Conservation (phyloP, 2,329 filamentous ascomycete species). For the Fusarium sp. region DNA sequence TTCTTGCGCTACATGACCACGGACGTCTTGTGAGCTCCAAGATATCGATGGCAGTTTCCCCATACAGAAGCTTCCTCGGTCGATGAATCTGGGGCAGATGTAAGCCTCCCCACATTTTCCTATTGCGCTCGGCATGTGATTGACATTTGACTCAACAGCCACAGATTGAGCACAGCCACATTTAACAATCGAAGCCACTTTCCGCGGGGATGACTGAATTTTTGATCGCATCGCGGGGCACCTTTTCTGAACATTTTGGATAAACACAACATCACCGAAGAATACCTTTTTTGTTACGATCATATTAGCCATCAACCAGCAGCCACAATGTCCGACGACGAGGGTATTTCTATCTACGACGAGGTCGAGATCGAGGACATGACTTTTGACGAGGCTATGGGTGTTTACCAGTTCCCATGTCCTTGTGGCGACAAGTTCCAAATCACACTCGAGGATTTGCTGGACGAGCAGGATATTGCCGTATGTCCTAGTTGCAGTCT, state of each 20-base stretch:
- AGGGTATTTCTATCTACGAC: slow-evolving; percentile 82
- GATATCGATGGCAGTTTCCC: slow-evolving; percentile 17
- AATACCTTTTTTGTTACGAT: neutral
- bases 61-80: slow-evolving; percentile 41
- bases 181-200: slow-evolving; percentile 22
- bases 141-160: slow-evolving; percentile 31
- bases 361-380: slow-evolving; percentile 99
- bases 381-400: slow-evolving; percentile 83
- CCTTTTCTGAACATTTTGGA: slow-evolving; percentile 27
- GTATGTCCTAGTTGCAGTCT: slow-evolving; percentile 97
- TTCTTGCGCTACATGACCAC: slow-evolving; percentile 10
- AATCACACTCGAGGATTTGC: slow-evolving; percentile 83
- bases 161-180: slow-evolving; percentile 14
- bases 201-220: slow-evolving; percentile 15
- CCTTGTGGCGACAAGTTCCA: slow-evolving; percentile 98
- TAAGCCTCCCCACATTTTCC: slow-evolving; percentile 38
- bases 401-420: slow-evolving; percentile 96
- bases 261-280: neutral
- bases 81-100: slow-evolving; percentile 41
- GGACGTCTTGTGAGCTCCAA: slow-evolving; percentile 24
- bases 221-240: slow-evolving; percentile 42
- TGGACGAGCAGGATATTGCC: slow-evolving; percentile 92
- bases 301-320: neutral
- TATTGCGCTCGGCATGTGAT: slow-evolving; percentile 42
- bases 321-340: slow-evolving; percentile 68